Conservation (phyloP, 2,329 filamentous ascomycete species). For the Emmonsia crescens region DNA sequence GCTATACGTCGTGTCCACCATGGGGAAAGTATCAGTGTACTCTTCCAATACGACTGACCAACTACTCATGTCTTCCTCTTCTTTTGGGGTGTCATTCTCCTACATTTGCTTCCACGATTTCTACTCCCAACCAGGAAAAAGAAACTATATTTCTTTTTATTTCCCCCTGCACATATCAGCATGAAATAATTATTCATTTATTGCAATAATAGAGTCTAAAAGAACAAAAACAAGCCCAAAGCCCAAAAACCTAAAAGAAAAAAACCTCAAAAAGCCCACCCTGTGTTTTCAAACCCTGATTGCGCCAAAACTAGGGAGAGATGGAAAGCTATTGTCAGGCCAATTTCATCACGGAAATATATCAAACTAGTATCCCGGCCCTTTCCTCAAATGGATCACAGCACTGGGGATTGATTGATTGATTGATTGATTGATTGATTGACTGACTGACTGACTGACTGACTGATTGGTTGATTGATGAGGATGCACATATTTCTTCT, state of each 20-base stretch:
- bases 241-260: not conserved
- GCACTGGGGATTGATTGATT: not conserved
- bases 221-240: not conserved
- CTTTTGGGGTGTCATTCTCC: not conserved
- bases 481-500: not conserved
- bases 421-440: not conserved
- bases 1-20: constrained; percentile 92
- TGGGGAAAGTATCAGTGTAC: constrained; percentile 90
- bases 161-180: not conserved
- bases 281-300: not conserved
- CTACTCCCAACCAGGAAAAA: not conserved
- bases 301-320: not conserved
- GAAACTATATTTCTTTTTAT: not conserved
- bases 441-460: not conserved
- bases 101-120: not conserved
- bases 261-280: not conserved
- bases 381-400: not conserved
- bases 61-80: not conserved
- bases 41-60: constrained; percentile 70
- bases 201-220: not conserved
- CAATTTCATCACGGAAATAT: not conserved
- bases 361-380: not conserved
- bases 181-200: not conserved
- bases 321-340: not conserved
- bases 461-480: not conserved